Evolutionary conservation across 345 rosid genomes (phyloP).

Genomic region (Conringia planisiliqua): DNA sequence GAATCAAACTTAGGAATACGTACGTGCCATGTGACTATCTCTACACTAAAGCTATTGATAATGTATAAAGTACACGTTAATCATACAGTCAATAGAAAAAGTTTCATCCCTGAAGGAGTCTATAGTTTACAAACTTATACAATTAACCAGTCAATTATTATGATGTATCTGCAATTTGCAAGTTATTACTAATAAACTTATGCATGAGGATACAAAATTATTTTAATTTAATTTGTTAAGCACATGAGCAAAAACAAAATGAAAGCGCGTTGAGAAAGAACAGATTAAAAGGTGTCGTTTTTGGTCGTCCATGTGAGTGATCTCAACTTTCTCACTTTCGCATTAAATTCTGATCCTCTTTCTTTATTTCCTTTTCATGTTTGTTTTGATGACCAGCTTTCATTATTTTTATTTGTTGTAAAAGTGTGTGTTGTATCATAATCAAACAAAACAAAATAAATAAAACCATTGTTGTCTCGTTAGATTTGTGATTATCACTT

Average conservation of each 20-base stretch:
- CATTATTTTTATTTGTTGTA: neutral
- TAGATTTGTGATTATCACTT: neutral
- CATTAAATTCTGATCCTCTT: slow-evolving; percentile 35
- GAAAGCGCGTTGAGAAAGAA: slow-evolving; percentile 29
- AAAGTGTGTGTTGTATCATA: neutral
- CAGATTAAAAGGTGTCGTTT: slow-evolving; percentile 4
- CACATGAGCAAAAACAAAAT: slow-evolving; percentile 4
- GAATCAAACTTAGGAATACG: slow-evolving; percentile 2
- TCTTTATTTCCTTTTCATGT: slow-evolving; percentile 9
- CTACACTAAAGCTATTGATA: neutral
- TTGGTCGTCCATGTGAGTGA: slow-evolving; percentile 39
- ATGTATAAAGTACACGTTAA: neutral
- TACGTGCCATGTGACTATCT: slow-evolving; percentile 8
- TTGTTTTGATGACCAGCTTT: neutral
- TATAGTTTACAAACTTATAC: neutral
- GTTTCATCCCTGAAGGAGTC: neutral
- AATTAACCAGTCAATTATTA: neutral
- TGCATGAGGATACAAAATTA: neutral
- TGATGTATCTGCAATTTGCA: neutral
- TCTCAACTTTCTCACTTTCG: slow-evolving; percentile 37
- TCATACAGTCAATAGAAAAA: neutral
- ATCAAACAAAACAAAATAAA: neutral
- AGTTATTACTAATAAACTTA: neutral
- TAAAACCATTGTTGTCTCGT: neutral
- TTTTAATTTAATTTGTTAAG: neutral